Conservation (phyloP, 257 asterid genomes). For the Capsicum chinense region DNA sequence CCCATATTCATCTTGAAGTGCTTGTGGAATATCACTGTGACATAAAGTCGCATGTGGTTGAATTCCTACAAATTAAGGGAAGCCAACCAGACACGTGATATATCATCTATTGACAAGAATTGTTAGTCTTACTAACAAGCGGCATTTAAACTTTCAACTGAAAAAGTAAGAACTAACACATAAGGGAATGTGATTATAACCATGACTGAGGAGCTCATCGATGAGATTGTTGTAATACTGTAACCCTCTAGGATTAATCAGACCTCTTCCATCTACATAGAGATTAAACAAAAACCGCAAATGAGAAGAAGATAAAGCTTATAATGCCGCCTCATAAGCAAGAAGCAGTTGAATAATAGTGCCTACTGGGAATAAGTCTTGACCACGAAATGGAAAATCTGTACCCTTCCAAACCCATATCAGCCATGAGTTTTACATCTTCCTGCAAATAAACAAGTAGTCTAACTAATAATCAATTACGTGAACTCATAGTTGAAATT, state of each 20-base stretch:
- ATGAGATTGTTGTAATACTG: slow-evolving; percentile 48
- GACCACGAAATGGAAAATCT: slow-evolving; percentile 49
- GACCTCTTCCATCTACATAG: slow-evolving; percentile 40
- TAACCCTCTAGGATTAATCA: slow-evolving; percentile 30
- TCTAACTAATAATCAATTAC: neutral
- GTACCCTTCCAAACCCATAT: slow-evolving; percentile 30
- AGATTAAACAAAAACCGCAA: neutral
- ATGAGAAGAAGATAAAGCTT: neutral
- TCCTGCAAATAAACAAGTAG: slow-evolving; percentile 33
- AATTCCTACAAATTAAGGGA: slow-evolving; percentile 46
- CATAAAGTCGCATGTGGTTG: slow-evolving; percentile 56
- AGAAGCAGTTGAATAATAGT: neutral
- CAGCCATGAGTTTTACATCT: slow-evolving; percentile 34
- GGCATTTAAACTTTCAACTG: neutral
- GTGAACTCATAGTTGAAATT: neutral
- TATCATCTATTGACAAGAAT: neutral
- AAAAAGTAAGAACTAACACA: slow-evolving; percentile 31
- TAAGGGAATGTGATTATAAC: slow-evolving; percentile 28
- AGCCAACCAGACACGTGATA: neutral
- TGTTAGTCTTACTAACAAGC: neutral
- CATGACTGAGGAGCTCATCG: slow-evolving; percentile 44
- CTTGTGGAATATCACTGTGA: slow-evolving; percentile 65
- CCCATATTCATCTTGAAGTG: slow-evolving; percentile 59
- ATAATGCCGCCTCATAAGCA: neutral
- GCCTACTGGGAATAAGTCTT: slow-evolving; percentile 42